Evolutionary conservation across 495 filamentous ascomycete species (phyloP).

Genomic region (Xanthoparmelia taractica): DNA sequence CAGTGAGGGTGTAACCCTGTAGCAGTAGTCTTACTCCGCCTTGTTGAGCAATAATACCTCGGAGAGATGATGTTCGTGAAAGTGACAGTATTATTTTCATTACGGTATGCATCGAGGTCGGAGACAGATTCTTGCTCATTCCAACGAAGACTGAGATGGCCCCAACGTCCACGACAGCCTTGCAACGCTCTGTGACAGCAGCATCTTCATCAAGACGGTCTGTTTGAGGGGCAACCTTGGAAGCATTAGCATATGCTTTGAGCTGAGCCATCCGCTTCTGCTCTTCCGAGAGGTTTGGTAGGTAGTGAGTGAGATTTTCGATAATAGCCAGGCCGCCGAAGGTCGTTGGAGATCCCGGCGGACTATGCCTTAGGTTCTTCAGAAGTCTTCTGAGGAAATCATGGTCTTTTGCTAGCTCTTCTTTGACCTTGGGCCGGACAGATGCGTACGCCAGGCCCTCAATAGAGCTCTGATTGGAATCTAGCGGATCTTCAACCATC

Average conservation of each 20-base stretch:
- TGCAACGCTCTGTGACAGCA: slow-evolving; percentile 69
- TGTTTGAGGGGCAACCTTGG: slow-evolving; percentile 49
- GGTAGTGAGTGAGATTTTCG: slow-evolving; percentile 72
- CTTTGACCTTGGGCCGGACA: slow-evolving; percentile 72
- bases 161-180: slow-evolving; percentile 62
- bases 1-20: slow-evolving; percentile 52
- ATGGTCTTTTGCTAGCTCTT: slow-evolving; percentile 60
- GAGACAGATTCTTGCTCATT: slow-evolving; percentile 58
- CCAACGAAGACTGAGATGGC: slow-evolving; percentile 65
- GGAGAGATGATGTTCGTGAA: slow-evolving; percentile 58
- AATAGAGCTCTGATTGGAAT: slow-evolving; percentile 57
- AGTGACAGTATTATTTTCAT: slow-evolving; percentile 70
- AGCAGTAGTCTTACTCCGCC: slow-evolving; percentile 81
- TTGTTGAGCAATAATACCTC: slow-evolving; percentile 79
- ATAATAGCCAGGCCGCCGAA: slow-evolving; percentile 83
- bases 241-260: slow-evolving; percentile 85
- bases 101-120: slow-evolving; percentile 56
- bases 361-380: slow-evolving; percentile 40
- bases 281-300: slow-evolving; percentile 74
- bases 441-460: slow-evolving; percentile 93
- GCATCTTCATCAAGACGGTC: slow-evolving; percentile 67
- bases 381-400: slow-evolving; percentile 60
- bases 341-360: slow-evolving; percentile 51
- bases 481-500: slow-evolving; percentile 54
- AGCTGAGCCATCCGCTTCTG: slow-evolving; percentile 84